Conservation (phyloP, 108 stramenopile species). For the Aurantiochytrium sp. region DNA sequence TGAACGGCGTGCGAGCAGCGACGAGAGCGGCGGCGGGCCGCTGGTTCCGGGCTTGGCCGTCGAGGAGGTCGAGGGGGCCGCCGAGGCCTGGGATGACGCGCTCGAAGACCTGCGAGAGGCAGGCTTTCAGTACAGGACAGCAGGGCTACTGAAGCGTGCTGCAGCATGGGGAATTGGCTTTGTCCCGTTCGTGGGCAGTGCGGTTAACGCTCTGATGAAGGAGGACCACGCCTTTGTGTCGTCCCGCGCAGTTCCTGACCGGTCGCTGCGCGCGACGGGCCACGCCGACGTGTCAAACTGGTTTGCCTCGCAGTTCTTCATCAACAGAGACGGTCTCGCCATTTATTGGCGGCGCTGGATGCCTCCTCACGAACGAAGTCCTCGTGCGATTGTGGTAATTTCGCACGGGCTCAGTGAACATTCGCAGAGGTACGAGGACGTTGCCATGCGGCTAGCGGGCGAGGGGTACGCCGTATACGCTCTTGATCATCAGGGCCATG, state of each 20-base stretch:
- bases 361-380: not conserved
- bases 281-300: not conserved
- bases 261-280: not conserved
- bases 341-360: not conserved
- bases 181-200: not conserved
- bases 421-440: not conserved
- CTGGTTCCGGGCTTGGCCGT: too few species aligned
- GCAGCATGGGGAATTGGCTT: not conserved
- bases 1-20: too few species aligned
- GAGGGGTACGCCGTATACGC: not conserved
- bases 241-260: not conserved
- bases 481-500: slow-evolving; percentile 13
- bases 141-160: not conserved
- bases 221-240: not conserved
- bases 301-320: not conserved
- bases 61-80: not conserved
- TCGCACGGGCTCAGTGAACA: slow-evolving; percentile 3
- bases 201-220: not conserved
- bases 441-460: not conserved
- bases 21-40: too few species aligned
- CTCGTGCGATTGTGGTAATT: not conserved
- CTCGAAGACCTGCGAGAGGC: not conserved
- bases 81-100: not conserved
- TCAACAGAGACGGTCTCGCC: not conserved
- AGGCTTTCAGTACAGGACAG: not conserved